Evolutionary conservation across 2,329 filamentous ascomycete species (phyloP).

Genomic region (Rutstroemia sp.): DNA sequence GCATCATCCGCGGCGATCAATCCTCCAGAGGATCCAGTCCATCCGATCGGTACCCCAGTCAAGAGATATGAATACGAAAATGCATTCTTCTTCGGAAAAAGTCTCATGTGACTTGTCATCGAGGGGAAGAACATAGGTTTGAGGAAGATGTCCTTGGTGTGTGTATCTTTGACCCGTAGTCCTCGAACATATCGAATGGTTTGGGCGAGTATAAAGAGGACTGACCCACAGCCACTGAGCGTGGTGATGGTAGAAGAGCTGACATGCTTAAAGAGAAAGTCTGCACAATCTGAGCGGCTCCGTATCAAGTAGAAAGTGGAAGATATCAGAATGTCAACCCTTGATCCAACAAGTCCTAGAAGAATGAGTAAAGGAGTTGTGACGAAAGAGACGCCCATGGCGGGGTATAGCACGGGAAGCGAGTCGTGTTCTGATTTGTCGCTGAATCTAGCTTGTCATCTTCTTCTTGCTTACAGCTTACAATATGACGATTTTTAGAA

Average conservation of each 20-base stretch:
- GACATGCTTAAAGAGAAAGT: constrained; percentile 4
- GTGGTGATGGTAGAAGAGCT: constrained; percentile 10
- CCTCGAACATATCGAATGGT: constrained; percentile 15
- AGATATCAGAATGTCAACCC: not conserved
- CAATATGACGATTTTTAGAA: too few relatives aligned
- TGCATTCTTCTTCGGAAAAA: constrained; percentile 60
- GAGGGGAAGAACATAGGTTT: constrained; percentile 55
- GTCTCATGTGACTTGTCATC: constrained; percentile 54
- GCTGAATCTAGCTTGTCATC: too few relatives aligned
- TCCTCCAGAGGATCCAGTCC: constrained; percentile 45
- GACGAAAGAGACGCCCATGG: not conserved
- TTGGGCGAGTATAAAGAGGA: constrained; percentile 16
- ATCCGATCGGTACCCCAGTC: constrained; percentile 60
- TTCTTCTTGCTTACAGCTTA: too few relatives aligned
- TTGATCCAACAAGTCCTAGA: not conserved
- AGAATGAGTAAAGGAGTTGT: not conserved
- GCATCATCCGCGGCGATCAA: constrained; percentile 44
- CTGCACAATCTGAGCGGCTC: not conserved
- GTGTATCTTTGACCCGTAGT: constrained; percentile 7
- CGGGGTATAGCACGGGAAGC: not conserved
- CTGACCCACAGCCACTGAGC: not conserved
- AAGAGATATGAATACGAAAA: constrained; percentile 67
- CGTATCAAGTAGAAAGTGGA: not conserved
- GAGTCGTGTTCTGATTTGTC: too few relatives aligned
- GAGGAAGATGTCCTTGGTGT: constrained; percentile 7